Percentiles rank a stretch among this genome's conserved stretches.
Conservation (phyloP, 1,284 basidiomycete genomes). For the Marasmius sp. region DNA sequence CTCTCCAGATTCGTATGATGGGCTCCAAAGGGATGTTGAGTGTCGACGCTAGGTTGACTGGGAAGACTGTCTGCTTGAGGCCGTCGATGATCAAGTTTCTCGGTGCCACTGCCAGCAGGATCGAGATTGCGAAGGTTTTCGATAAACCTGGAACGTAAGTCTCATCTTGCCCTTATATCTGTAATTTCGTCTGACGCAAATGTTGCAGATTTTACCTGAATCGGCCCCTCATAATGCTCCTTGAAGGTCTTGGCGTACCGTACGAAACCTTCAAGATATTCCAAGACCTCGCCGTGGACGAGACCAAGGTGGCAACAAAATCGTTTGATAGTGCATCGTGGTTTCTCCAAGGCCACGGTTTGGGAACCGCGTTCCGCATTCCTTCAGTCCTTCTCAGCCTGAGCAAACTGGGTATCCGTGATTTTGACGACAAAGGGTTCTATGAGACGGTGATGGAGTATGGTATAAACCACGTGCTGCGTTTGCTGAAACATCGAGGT, state of each 20-base stretch:
- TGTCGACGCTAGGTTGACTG: constrained; percentile 49
- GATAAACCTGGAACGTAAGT: constrained; percentile 50
- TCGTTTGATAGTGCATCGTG: constrained; percentile 44
- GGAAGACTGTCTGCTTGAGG: constrained; percentile 47
- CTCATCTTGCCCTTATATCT: background rate
- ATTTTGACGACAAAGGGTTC: constrained; percentile 41
- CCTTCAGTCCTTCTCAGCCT: constrained; percentile 37
- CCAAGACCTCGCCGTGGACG: constrained; percentile 53
- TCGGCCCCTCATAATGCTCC: constrained; percentile 68
- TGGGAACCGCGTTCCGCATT: constrained; percentile 41
- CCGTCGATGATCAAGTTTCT: constrained; percentile 67
- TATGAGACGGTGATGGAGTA: constrained; percentile 52
- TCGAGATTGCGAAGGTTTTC: constrained; percentile 69
- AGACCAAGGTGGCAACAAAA: constrained; percentile 41
- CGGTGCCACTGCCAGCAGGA: constrained; percentile 41
- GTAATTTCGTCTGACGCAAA: background rate
- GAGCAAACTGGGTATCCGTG: constrained; percentile 32
- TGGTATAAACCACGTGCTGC: constrained; percentile 59
- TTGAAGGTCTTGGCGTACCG: constrained; percentile 55
- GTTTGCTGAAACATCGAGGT: constrained; percentile 59
- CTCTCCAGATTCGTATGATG: constrained; percentile 59
- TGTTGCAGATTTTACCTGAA: constrained; percentile 48
- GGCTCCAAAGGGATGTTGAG: constrained; percentile 67
- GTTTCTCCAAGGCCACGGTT: constrained; percentile 46
- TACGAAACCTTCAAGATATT: constrained; percentile 50